Base-by-base conservation (phyloP, 441 rosid species). In the Populus hybrid region DNA sequence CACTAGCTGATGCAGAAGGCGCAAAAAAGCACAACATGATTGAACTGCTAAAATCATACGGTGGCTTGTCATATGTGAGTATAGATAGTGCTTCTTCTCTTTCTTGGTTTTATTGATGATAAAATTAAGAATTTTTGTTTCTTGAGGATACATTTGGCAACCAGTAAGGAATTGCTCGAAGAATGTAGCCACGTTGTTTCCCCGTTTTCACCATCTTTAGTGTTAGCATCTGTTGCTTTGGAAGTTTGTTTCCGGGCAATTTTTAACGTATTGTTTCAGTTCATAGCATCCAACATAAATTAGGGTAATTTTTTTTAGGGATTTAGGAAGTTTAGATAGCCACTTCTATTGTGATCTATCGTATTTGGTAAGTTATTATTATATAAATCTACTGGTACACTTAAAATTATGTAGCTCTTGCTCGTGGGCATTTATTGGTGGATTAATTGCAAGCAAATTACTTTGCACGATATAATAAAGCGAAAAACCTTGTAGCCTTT, bases 1-100 rank as follows among this genome's bases (percentile, higher is more conserved):
- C 99, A 74, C 84, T 96, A 69, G 98, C 99, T 81, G 99, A 96
- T 84, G 98, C 98, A 50, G 98, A 94, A 88, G 99, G 99, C 83
- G 98, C 99, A 76, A 96, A 89, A 86, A 93, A 92, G 81, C 82
- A 67, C 78, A 82, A 42, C 79, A 92, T 96, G 98, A 88, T 88
- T 12, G 97, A 88, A 77, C 88, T 96, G 32, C 82, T 96, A 66
- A 89, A 87, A 79, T 87, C 93, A n/a, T 86, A 89, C 66, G 99
- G 98, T 23, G 99, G 98, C 81, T 86, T 80, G 75, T 93, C 99
- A 73, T 96, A 82, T 82, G 97, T 94, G 87, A 92, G 98, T 88
- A 79, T 72, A 20, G 64, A 79, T 72, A 26, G 64, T 72, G 50
- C 20, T 73, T 30, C 65, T 32, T 65, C 18, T 38, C 34, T 32